Evolutionary conservation across 2,329 filamentous ascomycete species (phyloP).

Genomic region (Teratosphaeria epicoccoides): DNA sequence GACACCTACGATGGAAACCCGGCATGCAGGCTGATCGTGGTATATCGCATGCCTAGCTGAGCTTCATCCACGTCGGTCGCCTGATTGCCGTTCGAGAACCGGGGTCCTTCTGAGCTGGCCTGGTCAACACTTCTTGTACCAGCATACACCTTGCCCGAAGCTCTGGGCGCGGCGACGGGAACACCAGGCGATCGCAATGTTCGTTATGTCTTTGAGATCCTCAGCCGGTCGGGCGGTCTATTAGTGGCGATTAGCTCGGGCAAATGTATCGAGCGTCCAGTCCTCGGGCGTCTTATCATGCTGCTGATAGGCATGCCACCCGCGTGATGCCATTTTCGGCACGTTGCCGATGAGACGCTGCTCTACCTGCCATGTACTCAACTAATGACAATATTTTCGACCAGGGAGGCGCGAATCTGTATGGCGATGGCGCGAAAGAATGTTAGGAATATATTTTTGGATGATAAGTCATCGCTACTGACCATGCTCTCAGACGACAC

Average conservation of each 20-base stretch:
- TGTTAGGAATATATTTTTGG: conserved; percentile 34
- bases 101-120: too few species aligned
- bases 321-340: neutral
- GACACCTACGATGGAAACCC: neutral
- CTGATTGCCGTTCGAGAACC: too few species aligned
- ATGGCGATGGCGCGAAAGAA: too few species aligned
- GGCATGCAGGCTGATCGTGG: neutral
- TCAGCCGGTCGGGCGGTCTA: neutral
- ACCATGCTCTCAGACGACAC: conserved; percentile 44
- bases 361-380: neutral
- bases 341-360: neutral
- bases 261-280: neutral
- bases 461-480: neutral
- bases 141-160: neutral
- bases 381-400: too few species aligned
- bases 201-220: neutral
- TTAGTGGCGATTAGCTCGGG: neutral
- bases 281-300: neutral
- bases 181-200: neutral
- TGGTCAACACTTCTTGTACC: neutral
- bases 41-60: too few species aligned
- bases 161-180: neutral
- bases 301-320: neutral
- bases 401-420: too few species aligned
- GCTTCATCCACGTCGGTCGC: too few species aligned